Percentiles rank a stretch among this genome's conserved stretches.
Evolutionary conservation across 163 green algal species (phyloP).

Genomic region (Volvox carteri): DNA sequence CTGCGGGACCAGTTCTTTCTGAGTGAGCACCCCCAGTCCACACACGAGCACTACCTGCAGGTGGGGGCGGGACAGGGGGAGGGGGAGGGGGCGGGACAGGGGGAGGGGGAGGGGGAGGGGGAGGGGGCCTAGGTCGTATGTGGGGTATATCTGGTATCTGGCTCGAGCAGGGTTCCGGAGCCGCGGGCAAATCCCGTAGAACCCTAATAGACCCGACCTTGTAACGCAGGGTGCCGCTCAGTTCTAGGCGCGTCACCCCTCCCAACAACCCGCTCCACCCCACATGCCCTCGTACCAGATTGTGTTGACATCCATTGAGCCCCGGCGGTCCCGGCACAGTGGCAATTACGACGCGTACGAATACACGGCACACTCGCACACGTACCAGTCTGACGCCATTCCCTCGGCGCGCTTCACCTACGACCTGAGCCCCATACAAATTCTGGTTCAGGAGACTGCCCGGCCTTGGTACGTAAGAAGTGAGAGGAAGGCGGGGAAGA

Average conservation of each 20-base stretch:
- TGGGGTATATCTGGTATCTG: too few relatives aligned
- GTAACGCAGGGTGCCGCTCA: too few relatives aligned
- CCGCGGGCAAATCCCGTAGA: too few relatives aligned
- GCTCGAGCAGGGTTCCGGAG: too few relatives aligned
- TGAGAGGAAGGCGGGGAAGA: too few relatives aligned
- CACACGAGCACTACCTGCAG: constrained; percentile 94
- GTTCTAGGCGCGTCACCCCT: too few relatives aligned
- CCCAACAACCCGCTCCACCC: too few relatives aligned
- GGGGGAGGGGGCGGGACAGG: not conserved
- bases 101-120: too few relatives aligned
- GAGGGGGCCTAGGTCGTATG: too few relatives aligned
- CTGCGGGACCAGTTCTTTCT: constrained; percentile 83
- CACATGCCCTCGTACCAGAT: constrained; percentile 73
- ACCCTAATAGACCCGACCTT: too few relatives aligned
- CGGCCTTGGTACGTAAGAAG: constrained; percentile 31
- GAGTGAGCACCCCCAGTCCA: constrained; percentile 76
- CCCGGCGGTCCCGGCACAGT: constrained; percentile 54
- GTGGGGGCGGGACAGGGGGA: constrained; percentile 43
- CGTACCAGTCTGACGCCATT: constrained; percentile 83
- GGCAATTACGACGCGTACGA: constrained; percentile 90
- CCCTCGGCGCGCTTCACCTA: constrained; percentile 92
- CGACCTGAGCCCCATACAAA: constrained; percentile 91
- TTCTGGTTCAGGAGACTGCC: constrained; percentile 56
- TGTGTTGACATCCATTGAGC: constrained; percentile 90
- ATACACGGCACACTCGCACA: constrained; percentile 94